Evolutionary conservation across 1,284 basidiomycete genomes (phyloP), one percentile per base, ranked within the genome.

Genomic region (Boletus semigastroideus): DNA sequence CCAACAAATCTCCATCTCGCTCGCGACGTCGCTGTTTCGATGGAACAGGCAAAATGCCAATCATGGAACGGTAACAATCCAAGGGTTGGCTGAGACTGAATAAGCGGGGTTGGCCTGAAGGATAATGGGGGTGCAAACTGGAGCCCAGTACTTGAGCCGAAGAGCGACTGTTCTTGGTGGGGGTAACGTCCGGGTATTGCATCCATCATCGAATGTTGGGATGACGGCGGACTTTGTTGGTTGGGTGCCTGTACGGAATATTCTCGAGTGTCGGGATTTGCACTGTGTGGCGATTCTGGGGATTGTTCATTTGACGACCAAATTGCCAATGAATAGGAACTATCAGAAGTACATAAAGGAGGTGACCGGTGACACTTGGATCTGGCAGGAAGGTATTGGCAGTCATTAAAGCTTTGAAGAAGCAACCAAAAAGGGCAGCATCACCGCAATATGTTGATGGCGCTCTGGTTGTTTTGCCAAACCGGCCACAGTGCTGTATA

Each of bases 11-110:
- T 71, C 71, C 72, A 61, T 49, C 70, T 67, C 45, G 78, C 78
- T 51, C 75, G 69, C 40, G 60, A 62, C 61, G 68, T 75, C 57
- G 72, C 84, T 61, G 64, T 77, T 63, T 59, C 70, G 49, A 70
- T 70, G 61, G 67, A 74, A 48, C 77, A 68, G 25, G 68, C 62
- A 28, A 76, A 76, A 19, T 66, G 72, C 16, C 75, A 71, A 56
- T 78, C 80, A 60, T 80, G 75, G 60, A 81, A 82, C 10, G 77
- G 72, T 51, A 75, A 48, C 16, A 70, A 48, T 19, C 61, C 66
- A 42, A 66, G 54, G 13, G 65, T 61, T 47, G 63, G 60, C 44
- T 63, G 64, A 22, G 61, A 56, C 45, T 59, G 61, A 44, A 57
- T 46, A 28, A 79, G 63, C 6, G 78, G 78, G n/a, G 78, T 79